Evolutionary conservation across 805 yeast genomes (phyloP).

Genomic region (Candida sphagnicola): DNA sequence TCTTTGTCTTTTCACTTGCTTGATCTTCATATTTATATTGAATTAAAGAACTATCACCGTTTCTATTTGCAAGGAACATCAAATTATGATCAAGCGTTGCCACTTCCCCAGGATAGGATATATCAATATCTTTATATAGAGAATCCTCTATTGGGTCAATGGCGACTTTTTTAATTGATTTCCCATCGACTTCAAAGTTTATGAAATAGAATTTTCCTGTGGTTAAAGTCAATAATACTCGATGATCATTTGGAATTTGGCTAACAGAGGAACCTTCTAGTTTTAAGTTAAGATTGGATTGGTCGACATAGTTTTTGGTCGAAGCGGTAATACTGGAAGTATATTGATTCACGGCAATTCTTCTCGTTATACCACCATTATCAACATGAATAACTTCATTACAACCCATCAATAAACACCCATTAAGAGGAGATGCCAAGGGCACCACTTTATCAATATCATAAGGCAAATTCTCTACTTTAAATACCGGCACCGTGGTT

Average conservation of each 20-base stretch:
- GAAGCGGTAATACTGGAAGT: slow-evolving; percentile 36
- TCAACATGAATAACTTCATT: slow-evolving; percentile 79
- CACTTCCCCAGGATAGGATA: slow-evolving; percentile 38
- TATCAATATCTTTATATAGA: slow-evolving; percentile 25
- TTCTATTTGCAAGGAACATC: slow-evolving; percentile 57
- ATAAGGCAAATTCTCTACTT: slow-evolving; percentile 64
- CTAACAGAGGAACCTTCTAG: slow-evolving; percentile 49
- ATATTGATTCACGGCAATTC: slow-evolving; percentile 59
- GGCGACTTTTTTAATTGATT: slow-evolving; percentile 31
- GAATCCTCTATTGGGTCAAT: slow-evolving; percentile 27
- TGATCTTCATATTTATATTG: slow-evolving; percentile 30
- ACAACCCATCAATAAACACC: slow-evolving; percentile 65
- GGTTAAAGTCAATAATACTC: slow-evolving; percentile 27
- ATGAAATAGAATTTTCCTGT: slow-evolving; percentile 33
- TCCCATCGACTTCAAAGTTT: slow-evolving; percentile 39
- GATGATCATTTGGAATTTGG: slow-evolving; percentile 33
- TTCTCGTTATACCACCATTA: slow-evolving; percentile 64
- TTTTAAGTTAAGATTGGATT: slow-evolving; percentile 45
- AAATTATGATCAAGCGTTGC: slow-evolving; percentile 39
- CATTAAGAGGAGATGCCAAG: slow-evolving; percentile 61
- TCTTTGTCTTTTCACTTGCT: not conserved
- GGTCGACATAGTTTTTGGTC: slow-evolving; percentile 40
- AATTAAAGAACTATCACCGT: slow-evolving; percentile 56
- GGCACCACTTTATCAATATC: slow-evolving; percentile 67
- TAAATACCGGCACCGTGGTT: slow-evolving; percentile 63